Evolutionary conservation across 2,329 filamentous ascomycete genomes (phyloP), one percentile per base, ranked within the genome.

Genomic region (Podosphaera fusca): DNA sequence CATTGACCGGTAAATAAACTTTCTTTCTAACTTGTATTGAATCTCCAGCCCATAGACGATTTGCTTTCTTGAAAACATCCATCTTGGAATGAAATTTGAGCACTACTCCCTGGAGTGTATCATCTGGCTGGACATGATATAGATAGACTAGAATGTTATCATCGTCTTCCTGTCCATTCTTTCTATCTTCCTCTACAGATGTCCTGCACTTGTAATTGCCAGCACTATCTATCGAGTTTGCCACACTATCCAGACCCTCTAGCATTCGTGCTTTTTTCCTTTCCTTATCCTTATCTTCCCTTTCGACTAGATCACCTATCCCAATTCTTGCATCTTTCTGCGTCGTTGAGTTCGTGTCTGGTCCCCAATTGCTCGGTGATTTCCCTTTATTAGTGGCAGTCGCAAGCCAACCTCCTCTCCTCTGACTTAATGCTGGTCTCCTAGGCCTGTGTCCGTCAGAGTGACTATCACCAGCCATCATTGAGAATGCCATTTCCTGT

Each of bases 11-110:
- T 56, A 98, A 72, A 7, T 89, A 76, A 14, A 98, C 76, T 61
- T 80, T 82, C 64, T 86, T 86, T 59, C 89, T 81, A 53, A 82
- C 80, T 67, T 95, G 90, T 40, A 96, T 84, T 60, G 81, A 87
- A 67, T 96, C 92, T 61, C 88, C 87, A 5, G 88, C 87, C 92
- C 92, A 98, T 65, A 98, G 81, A 9, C 92, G 81, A 67, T 98
- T 98, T 45, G 87, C 82, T 67, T 86, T 92, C 58, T 87, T 78
- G 62, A 98, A 82, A 1, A 84, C 77, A 53, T 89, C 84, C 57
- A 88, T 81, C 60, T 85, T 80, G 68, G 90, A 96, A 64, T 86
- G 84, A 69, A 94, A 98, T 64, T 83, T 85, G 61, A 98, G 82
- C 56, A 92, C 84, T 55, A 98, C 81, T 2, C 92, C 90, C 1